phyloP scores from a whole-genome alignment of 2,329 filamentous ascomycete species.

The Hymenoscyphus infarciens region DNA sequence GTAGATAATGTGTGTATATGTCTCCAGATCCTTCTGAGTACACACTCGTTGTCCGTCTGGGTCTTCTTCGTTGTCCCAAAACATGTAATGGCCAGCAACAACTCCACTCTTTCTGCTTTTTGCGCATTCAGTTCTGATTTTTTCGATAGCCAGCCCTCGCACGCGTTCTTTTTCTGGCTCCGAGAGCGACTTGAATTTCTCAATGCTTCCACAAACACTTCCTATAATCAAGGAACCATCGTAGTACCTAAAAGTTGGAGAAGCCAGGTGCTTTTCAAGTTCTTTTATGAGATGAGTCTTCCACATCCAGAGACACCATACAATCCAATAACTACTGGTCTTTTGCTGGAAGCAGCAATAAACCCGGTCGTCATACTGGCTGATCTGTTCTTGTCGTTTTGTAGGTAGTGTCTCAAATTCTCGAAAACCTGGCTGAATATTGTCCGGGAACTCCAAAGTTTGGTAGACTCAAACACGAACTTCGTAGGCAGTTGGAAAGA shows the following conservation, averaged over 20 bases:
- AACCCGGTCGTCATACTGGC: neutral
- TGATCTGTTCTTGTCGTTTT: neutral
- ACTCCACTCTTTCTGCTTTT: constrained; percentile 40
- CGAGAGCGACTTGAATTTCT: constrained; percentile 42
- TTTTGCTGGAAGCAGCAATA: constrained; percentile 20
- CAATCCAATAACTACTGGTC: constrained; percentile 46
- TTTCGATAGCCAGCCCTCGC: constrained; percentile 45
- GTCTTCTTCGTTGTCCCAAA: constrained; percentile 44
- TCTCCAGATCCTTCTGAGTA: constrained; percentile 44
- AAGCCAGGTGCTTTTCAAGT: too few relatives aligned
- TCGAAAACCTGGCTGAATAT: neutral
- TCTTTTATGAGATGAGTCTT: constrained; percentile 45
- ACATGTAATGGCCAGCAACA: constrained; percentile 54
- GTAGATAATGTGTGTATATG: constrained; percentile 58
- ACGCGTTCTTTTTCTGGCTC: constrained; percentile 37
- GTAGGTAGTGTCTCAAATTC: neutral
- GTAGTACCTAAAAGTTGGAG: constrained; percentile 38
- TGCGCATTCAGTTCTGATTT: constrained; percentile 40
- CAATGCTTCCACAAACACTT: constrained; percentile 28
- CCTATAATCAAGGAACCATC: constrained; percentile 51
- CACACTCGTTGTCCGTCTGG: constrained; percentile 34
- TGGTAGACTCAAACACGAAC: neutral
- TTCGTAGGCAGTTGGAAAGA: neutral
- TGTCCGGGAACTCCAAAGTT: neutral
- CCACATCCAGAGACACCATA: constrained; percentile 53